Percentiles rank a stretch among this genome's conserved stretches.
phyloP scores from a whole-genome alignment of 1,139 yeast species.

The Pichia sp. region DNA sequence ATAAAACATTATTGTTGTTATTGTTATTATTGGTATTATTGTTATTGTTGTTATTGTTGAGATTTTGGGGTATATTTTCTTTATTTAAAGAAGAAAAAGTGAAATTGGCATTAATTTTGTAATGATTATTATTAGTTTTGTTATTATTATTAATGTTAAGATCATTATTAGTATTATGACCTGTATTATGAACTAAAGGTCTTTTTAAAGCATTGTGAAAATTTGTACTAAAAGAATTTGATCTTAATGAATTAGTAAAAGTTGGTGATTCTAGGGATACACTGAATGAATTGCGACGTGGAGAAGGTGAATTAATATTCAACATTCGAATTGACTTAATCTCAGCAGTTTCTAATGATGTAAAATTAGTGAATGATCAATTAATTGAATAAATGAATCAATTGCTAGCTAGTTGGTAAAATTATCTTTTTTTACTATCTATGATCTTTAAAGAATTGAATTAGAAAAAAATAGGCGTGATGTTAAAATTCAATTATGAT shows the following conservation, averaged over 20 bases:
- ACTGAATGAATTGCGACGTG: background rate
- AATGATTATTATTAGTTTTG: no score
- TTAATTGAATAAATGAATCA: no score
- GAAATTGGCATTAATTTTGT: background rate
- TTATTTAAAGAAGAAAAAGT: conserved; percentile 8
- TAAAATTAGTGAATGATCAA: no score
- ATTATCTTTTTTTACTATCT: no score
- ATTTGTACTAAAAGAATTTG: conserved; percentile 2
- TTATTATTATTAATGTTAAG: background rate
- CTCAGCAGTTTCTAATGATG: no score
- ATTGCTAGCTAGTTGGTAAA: no score
- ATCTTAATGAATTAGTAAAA: conserved; percentile 4
- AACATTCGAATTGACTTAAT: background rate
- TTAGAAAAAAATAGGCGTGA: no score
- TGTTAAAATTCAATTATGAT: no score
- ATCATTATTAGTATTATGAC: background rate
- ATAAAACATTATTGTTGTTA: conserved; percentile 2
- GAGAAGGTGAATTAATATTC: conserved; percentile 5
- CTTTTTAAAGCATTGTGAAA: conserved; percentile 6
- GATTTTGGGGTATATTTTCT: conserved; percentile 4
- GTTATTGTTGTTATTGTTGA: background rate
- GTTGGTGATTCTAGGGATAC: conserved; percentile 5
- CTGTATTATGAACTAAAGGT: conserved; percentile 1
- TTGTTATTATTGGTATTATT: background rate
- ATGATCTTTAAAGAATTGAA: no score